A percentile compares a stretch with the other conserved stretches of the same genome.
Evolutionary conservation across 768 basidiomycete genomes (phyloP).

Genomic region (Albatrellus ellisii): DNA sequence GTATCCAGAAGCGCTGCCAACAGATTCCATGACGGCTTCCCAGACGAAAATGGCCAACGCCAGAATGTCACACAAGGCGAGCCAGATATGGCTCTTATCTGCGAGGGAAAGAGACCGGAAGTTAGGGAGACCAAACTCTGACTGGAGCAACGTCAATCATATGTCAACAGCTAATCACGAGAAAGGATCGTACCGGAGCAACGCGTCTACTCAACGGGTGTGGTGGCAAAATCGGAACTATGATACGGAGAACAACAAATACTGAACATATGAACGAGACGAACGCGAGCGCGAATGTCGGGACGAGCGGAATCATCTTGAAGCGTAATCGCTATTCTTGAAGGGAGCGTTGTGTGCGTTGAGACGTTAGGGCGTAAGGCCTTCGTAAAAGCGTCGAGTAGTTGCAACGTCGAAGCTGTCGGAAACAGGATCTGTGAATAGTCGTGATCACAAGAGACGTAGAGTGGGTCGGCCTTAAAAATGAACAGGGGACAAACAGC

Average conservation of each 20-base stretch:
- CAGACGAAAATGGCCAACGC: conserved; percentile 53
- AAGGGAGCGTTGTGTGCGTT: conserved; percentile 2
- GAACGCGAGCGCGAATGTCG: conserved; percentile 52
- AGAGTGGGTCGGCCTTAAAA: conserved; percentile 7
- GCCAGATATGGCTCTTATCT: conserved; percentile 64
- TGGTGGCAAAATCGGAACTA: conserved; percentile 64
- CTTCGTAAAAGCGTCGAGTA: conserved; percentile 24
- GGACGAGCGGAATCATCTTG: conserved; percentile 55
- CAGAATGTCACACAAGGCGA: conserved; percentile 52
- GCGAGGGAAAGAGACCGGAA: conserved; percentile 52
- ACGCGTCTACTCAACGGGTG: conserved; percentile 62
- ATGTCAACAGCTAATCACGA: conserved; percentile 5
- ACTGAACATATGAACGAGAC: conserved; percentile 61
- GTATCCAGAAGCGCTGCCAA: conserved; percentile 30
- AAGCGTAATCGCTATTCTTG: conserved; percentile 16
- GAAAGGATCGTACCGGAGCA: conserved; percentile 40
- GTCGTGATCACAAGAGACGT: conserved; percentile 9
- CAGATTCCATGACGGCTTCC: conserved; percentile 44
- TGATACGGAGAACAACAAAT: conserved; percentile 64
- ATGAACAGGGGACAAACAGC: conserved; percentile 19
- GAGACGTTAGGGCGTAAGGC: conserved; percentile 21
- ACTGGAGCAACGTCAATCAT: conserved; percentile 26
- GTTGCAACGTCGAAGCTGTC: conserved; percentile 21
- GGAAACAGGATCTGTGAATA: conserved; percentile 8
- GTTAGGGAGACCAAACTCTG: conserved; percentile 65